These are phyloP conservation scores for Cladosporium halotolerans DNA, from an alignment of 2,329 filamentous ascomycete species.

Conservation along the genomic window DNA sequence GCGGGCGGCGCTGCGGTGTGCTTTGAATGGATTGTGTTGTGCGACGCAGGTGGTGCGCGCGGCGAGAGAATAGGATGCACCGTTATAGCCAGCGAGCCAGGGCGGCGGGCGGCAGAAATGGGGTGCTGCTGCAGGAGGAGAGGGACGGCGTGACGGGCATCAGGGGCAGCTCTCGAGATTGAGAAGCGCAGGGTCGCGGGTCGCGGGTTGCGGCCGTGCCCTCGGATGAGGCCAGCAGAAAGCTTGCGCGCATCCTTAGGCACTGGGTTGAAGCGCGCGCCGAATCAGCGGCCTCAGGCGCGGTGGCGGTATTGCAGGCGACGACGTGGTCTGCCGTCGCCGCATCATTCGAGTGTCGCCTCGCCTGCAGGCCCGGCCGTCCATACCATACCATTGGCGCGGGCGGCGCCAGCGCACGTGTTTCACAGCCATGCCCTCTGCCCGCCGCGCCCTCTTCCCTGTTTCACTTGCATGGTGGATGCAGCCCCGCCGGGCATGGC, in stretches of 20 bases:
- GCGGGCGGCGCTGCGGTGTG: not conserved
- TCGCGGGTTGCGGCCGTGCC: not conserved
- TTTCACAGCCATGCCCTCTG: not conserved
- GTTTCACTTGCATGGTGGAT: conserved; percentile 6
- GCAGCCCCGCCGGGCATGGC: not conserved
- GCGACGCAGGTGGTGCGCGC: not conserved
- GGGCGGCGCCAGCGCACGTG: not conserved
- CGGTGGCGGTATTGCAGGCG: not conserved
- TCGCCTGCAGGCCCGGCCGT: not conserved
- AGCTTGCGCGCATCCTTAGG: not conserved
- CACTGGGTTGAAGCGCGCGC: not conserved
- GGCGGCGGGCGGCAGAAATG: not conserved
- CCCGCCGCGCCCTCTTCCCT: not conserved
- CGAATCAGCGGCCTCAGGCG: too few relatives aligned
- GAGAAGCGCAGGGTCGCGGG: not conserved
- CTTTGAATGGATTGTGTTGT: not conserved
- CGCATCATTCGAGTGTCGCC: not conserved
- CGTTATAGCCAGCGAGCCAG: conserved; percentile 6
- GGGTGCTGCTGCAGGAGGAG: not conserved
- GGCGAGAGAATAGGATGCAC: not conserved
- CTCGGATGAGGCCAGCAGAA: not conserved
- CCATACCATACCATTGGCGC: not conserved
- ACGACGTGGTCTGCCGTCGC: not conserved
- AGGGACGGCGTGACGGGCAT: not conserved
- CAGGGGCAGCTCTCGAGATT: conserved; percentile 5